A percentile compares a stretch with the other conserved stretches of the same genome.
Conservation (phyloP, 768 basidiomycete genomes). For the Suillus occidentalis region DNA sequence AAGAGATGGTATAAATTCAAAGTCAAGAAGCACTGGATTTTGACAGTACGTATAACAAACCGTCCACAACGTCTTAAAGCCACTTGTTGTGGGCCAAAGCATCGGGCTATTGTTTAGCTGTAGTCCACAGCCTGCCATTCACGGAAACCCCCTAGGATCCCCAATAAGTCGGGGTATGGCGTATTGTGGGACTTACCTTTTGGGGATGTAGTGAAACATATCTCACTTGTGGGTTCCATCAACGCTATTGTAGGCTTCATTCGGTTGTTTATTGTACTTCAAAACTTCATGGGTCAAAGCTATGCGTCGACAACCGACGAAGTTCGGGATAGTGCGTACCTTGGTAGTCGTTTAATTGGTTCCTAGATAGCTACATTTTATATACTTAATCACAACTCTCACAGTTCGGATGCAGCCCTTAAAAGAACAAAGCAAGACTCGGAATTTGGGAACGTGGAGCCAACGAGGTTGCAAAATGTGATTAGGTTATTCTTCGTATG, state of each 20-base stretch:
- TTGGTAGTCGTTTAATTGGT: background rate
- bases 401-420: background rate
- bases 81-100: background rate
- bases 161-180: background rate
- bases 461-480: background rate
- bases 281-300: background rate
- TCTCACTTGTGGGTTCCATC: background rate
- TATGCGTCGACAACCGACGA: background rate
- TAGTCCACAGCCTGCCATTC: background rate
- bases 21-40: background rate
- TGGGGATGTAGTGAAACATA: constrained; percentile 1
- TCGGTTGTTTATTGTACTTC: background rate
- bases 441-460: background rate
- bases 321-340: background rate
- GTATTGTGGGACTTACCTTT: background rate
- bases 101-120: background rate
- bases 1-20: background rate
- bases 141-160: background rate
- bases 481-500: background rate
- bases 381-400: background rate
- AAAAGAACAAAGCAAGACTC: background rate
- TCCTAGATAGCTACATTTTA: too few species aligned
- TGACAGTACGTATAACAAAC: background rate
- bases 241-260: background rate
- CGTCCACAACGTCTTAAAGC: background rate